Conservation (phyloP, 2,329 filamentous ascomycete species). For the Elsinoe arachidis region DNA sequence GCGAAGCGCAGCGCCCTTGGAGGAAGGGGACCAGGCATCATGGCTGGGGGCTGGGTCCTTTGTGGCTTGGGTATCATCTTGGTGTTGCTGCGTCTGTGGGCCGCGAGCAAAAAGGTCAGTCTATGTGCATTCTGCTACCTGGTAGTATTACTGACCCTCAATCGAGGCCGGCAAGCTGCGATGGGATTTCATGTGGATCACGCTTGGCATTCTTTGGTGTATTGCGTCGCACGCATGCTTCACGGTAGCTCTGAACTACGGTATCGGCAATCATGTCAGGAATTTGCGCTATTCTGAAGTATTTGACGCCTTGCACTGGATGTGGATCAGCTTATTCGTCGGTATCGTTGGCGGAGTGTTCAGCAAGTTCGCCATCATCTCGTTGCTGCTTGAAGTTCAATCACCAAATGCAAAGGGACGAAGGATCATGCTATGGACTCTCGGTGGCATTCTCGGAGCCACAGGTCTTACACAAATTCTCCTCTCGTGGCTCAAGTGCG, state of each 20-base stretch:
- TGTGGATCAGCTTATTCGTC: constrained; percentile 11
- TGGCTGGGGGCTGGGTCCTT: constrained; percentile 4
- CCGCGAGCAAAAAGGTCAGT: not conserved
- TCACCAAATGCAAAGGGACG: constrained; percentile 4
- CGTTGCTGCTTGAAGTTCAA: constrained; percentile 1
- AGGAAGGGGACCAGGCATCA: not conserved
- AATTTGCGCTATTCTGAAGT: not conserved
- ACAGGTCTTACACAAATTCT: constrained; percentile 7
- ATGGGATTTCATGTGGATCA: constrained; percentile 12
- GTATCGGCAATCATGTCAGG: constrained; percentile 7
- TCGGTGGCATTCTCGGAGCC: not conserved
- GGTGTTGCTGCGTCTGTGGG: not conserved
- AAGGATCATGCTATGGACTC: not conserved
- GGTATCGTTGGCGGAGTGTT: constrained; percentile 7
- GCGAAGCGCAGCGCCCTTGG: not conserved
- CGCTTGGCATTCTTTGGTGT: not conserved
- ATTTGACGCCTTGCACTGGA: constrained; percentile 7
- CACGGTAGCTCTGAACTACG: constrained; percentile 5
- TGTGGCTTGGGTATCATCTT: constrained; percentile 7
- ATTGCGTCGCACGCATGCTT: constrained; percentile 4
- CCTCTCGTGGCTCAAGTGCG: constrained; percentile 7
- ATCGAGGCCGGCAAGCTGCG: not conserved
- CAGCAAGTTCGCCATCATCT: constrained; percentile 9
- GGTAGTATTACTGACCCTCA: not conserved
- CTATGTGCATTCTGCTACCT: not conserved